Evolutionary conservation across 192 early-diverging fungal genomes (phyloP).

Genomic region (Funneliformis geosporum): DNA sequence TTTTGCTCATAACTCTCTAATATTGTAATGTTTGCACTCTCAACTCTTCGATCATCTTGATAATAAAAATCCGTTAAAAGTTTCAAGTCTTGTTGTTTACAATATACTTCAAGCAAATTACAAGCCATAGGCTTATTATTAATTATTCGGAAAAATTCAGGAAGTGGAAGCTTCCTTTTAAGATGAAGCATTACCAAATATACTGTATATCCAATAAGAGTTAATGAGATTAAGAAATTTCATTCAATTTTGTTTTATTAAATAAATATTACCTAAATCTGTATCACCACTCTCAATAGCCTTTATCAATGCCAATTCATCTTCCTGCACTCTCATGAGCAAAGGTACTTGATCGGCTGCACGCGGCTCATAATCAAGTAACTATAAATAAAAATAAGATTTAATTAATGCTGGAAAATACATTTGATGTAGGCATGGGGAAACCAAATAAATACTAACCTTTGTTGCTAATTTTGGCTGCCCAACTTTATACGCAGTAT

Average conservation of each 20-base stretch:
- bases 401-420: not conserved
- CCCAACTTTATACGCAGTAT: slow-evolving; percentile 83
- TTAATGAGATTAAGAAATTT: not conserved
- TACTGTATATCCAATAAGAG: slow-evolving; percentile 45
- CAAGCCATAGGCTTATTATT: slow-evolving; percentile 80
- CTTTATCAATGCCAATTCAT: slow-evolving; percentile 82
- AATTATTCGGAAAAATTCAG: slow-evolving; percentile 90
- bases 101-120: slow-evolving; percentile 84
- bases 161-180: slow-evolving; percentile 76
- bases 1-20: slow-evolving; percentile 54
- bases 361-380: slow-evolving; percentile 92
- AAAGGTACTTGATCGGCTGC: slow-evolving; percentile 94
- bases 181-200: slow-evolving; percentile 91
- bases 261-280: slow-evolving; percentile 68
- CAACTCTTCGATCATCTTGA: slow-evolving; percentile 83
- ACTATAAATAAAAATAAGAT: slow-evolving; percentile 40
- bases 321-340: slow-evolving; percentile 90
- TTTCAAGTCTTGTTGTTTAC: slow-evolving; percentile 70
- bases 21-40: slow-evolving; percentile 61
- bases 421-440: not conserved
- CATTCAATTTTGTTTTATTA: not conserved
- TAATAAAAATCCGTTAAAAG: slow-evolving; percentile 94
- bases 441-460: slow-evolving; percentile 41
- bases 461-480: slow-evolving; percentile 82
- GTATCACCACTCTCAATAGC: slow-evolving; percentile 95